phyloP scores from a whole-genome alignment of 192 early-diverging fungal genomes.

The Coemansia sp. region DNA sequence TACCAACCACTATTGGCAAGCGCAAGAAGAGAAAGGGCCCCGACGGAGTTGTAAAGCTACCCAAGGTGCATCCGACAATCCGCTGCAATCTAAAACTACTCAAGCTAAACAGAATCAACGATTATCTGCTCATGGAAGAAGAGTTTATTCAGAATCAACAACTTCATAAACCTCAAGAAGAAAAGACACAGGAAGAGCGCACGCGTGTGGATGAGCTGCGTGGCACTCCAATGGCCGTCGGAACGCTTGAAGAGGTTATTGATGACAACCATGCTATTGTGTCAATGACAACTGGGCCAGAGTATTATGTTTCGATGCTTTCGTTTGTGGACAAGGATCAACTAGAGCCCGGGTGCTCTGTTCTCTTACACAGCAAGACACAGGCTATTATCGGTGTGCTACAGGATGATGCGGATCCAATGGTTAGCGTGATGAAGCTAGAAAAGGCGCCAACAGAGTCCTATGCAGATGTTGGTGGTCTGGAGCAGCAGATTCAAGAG shows the following conservation, averaged over 20 bases:
- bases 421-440: constrained; percentile 99
- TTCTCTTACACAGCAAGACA: constrained; percentile 90
- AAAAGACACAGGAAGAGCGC: constrained; percentile 91
- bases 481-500: constrained; percentile 96
- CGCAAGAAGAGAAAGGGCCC: constrained; percentile 94
- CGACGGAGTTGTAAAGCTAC: constrained; percentile 87
- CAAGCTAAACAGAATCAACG: constrained; percentile 97
- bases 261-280: constrained; percentile 99
- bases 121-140: constrained; percentile 97
- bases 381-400: constrained; percentile 95
- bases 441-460: constrained; percentile 99
- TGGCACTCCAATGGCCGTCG: constrained; percentile 96
- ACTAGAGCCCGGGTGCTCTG: constrained; percentile 94
- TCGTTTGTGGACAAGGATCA: constrained; percentile 99
- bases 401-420: constrained; percentile 92
- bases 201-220: constrained; percentile 93
- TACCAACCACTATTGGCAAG: constrained; percentile 98
- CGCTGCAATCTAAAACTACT: constrained; percentile 96
- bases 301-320: constrained; percentile 97
- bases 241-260: constrained; percentile 97
- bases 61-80: constrained; percentile 97
- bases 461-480: constrained; percentile 96
- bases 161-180: constrained; percentile 94
- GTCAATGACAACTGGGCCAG: constrained; percentile 85
- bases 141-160: constrained; percentile 99